Conservation (phyloP, 1,284 basidiomycete genomes). For the Ganoderma leucocontextum region DNA sequence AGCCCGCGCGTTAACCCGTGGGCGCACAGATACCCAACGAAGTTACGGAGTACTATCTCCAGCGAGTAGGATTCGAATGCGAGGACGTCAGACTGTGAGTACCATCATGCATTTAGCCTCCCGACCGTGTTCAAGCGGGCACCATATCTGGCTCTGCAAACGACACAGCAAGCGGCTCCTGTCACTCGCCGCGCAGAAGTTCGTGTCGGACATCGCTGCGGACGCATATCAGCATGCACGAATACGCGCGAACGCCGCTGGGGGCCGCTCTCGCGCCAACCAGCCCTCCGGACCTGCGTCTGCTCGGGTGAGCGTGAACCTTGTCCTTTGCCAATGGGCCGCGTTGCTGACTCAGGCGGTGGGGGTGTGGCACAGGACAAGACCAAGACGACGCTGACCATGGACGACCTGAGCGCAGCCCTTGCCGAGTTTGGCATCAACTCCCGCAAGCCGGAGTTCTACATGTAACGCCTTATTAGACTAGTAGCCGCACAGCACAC, state of each 20-base stretch:
- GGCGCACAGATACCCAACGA: constrained; percentile 90
- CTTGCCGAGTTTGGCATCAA: constrained; percentile 96
- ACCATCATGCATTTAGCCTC: constrained; percentile 13
- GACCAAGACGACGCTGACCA: constrained; percentile 95
- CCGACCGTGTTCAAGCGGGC: constrained; percentile 17
- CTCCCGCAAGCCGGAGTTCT: constrained; percentile 92
- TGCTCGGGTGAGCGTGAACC: constrained; percentile 58
- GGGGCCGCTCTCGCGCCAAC: constrained; percentile 71
- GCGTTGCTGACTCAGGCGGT: not conserved
- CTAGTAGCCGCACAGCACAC: constrained; percentile 13
- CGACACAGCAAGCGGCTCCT: constrained; percentile 85
- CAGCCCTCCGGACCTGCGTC: constrained; percentile 65
- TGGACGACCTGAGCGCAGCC: constrained; percentile 96
- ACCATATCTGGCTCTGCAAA: constrained; percentile 3
- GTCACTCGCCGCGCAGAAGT: constrained; percentile 97
- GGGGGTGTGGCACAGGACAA: constrained; percentile 68
- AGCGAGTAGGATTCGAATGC: constrained; percentile 96
- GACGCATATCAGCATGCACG: constrained; percentile 99
- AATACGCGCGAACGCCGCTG: constrained; percentile 84
- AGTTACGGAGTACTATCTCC: constrained; percentile 97
- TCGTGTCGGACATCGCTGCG: constrained; percentile 95
- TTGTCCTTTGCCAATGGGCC: not conserved
- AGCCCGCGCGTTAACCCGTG: constrained; percentile 19
- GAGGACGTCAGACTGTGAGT: constrained; percentile 91
- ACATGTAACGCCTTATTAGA: constrained; percentile 60